A percentile compares a stretch with the other conserved stretches of the same genome.
These are phyloP conservation scores for Avena insularis DNA, from an alignment of 176 grass and related monocot species.

Conservation along the genomic window DNA sequence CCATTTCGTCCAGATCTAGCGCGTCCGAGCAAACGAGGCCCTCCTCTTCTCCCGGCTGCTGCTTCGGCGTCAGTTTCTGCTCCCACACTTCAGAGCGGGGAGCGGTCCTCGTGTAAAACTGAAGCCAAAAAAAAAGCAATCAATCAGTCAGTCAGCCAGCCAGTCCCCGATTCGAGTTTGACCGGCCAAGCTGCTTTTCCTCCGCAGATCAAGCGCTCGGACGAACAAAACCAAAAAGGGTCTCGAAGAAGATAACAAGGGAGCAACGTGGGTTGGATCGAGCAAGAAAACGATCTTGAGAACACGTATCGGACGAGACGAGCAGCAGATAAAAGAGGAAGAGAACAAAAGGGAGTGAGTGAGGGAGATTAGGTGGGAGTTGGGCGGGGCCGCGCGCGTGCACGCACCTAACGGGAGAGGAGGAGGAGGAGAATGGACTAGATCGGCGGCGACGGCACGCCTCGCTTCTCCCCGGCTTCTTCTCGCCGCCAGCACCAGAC, in stretches of 20 bases:
- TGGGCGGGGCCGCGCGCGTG: conserved; percentile 38
- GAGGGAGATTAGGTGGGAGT: conserved; percentile 46
- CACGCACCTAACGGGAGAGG: conserved; percentile 28
- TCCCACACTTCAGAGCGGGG: conserved; percentile 4
- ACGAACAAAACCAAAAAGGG: not conserved
- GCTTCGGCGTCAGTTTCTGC: not conserved
- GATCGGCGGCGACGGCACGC: conserved; percentile 18
- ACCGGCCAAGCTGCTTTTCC: not conserved
- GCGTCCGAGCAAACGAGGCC: not conserved
- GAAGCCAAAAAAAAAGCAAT: not conserved
- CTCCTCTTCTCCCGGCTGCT: not conserved
- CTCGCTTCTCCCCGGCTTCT: conserved; percentile 20
- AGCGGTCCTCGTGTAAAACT: not conserved
- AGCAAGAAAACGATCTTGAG: not conserved
- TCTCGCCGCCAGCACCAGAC: conserved; percentile 21
- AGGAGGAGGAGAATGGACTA: conserved; percentile 1
- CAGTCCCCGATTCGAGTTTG: not conserved
- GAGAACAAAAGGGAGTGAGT: not conserved
- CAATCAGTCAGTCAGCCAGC: not conserved
- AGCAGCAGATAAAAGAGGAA: not conserved
- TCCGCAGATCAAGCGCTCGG: not conserved
- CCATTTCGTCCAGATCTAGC: conserved; percentile 60
- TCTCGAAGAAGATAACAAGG: not conserved
- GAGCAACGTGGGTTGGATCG: conserved; percentile 8
- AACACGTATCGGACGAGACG: not conserved